Percentiles rank a stretch among this genome's conserved stretches.
Conservation (phyloP, 1,284 basidiomycete genomes). For the Leccinum pallidistipes region DNA sequence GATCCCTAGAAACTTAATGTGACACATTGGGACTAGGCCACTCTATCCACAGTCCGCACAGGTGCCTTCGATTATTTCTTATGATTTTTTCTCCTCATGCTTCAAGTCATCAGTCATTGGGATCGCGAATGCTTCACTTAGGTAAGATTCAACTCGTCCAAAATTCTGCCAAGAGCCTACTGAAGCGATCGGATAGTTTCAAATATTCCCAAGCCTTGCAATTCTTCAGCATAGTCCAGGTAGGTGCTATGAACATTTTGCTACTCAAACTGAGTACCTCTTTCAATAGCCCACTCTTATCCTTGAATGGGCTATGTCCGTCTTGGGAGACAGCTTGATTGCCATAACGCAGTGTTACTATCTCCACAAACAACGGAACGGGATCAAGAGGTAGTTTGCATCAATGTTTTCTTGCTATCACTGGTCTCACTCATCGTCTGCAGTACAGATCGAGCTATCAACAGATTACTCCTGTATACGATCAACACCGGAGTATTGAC, state of each 20-base stretch:
- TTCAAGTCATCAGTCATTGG: background rate
- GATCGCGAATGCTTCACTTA: background rate
- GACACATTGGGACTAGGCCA: background rate
- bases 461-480: slow-evolving; percentile 14
- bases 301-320: slow-evolving; percentile 9
- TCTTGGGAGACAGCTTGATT: slow-evolving; percentile 1
- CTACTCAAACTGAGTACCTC: background rate
- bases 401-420: background rate
- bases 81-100: background rate
- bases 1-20: too few species aligned
- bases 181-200: slow-evolving; percentile 2
- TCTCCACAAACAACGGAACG: slow-evolving; percentile 8
- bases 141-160: background rate
- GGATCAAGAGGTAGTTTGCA: slow-evolving; percentile 7
- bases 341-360: slow-evolving; percentile 12
- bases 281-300: slow-evolving; percentile 9
- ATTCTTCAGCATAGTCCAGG: slow-evolving; percentile 7
- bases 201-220: background rate
- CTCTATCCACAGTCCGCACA: background rate
- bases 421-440: background rate
- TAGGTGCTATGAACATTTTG: background rate
- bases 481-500: slow-evolving; percentile 14
- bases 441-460: slow-evolving; percentile 13
- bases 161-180: background rate
- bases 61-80: background rate